A percentile compares a stretch with the other conserved stretches of the same genome.
Conservation (phyloP, 2,329 filamentous ascomycete genomes). For the Paecilomyces fulvus region DNA sequence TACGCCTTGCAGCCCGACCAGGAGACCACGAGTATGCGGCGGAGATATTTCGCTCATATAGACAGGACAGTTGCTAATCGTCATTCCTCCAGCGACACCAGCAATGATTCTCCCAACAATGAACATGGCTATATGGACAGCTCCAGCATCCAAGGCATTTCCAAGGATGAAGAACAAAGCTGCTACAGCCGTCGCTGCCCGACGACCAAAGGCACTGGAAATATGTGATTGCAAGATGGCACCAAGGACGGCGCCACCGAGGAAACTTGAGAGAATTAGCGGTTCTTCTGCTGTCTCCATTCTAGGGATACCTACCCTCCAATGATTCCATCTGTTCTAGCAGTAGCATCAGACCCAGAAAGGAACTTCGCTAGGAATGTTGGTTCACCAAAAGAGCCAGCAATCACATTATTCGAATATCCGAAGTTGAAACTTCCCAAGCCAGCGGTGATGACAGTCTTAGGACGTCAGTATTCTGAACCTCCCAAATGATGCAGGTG, state of each 20-base stretch:
- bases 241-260: conserved; percentile 15
- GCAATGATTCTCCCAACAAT: conserved; percentile 7
- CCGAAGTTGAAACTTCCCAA: conserved; percentile 22
- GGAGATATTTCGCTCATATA: conserved; percentile 18
- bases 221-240: conserved; percentile 14
- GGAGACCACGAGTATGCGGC: conserved; percentile 14
- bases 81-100: conserved; percentile 10
- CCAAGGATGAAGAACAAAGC: conserved; percentile 9
- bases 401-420: conserved; percentile 21
- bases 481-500: background rate
- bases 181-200: conserved; percentile 9
- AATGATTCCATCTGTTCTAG: conserved; percentile 12
- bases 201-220: conserved; percentile 13
- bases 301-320: conserved; percentile 7
- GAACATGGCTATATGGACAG: conserved; percentile 8
- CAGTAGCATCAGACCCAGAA: conserved; percentile 7
- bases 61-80: conserved; percentile 6
- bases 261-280: conserved; percentile 9
- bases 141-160: conserved; percentile 11
- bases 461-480: background rate
- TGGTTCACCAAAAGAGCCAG: conserved; percentile 18
- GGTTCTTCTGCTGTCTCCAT: background rate
- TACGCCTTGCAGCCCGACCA: conserved; percentile 13
- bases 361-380: conserved; percentile 19
- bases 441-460: conserved; percentile 9